Evolutionary conservation across 768 basidiomycete genomes (phyloP), one percentile per base, ranked within the genome.

Genomic region (Kwoniella pini): DNA sequence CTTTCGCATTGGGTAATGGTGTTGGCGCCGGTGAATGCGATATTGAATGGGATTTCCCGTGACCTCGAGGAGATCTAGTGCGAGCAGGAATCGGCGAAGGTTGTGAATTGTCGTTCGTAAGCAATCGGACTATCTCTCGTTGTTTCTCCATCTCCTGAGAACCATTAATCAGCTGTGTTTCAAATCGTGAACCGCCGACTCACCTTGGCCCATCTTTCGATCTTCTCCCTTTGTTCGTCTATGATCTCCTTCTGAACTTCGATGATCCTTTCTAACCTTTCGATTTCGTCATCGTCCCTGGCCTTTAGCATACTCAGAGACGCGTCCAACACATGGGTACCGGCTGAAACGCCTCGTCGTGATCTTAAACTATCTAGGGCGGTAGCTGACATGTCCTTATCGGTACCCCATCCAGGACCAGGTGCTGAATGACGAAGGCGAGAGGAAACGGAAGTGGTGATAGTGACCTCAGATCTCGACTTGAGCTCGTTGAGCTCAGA

Each of bases 181-280:
- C 9, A 51, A 9, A 33, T 39, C 15, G 26, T 26, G 13, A 19
- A 40, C 21, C 26, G 6, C 3, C 24, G 10, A 69, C 69, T 65
- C 58, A 78, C 77, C 43, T 62, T 63, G 22, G 64, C 60, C 77
- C 77, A 78, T 13, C 61, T 53, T 48, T 62, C 59, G 24, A 78
- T 71, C 62, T 78, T 76, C 52, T 65, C 71, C 55, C 69, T 45
- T 51, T 76, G 68, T 27, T 73, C 73, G 12, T 70, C 67, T 19
- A 75, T 76, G 24, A 75, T 63, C 19, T 42, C 63, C 59, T 75
- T 64, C 49, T 74, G 70, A 13, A 64, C 68, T 42, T 73, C 69
- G 24, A 78, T 65, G 12, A 76, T 70, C 61, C 68, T 75, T 50
- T 78, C 75, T 54, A 76, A 57, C 51, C 66, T 38, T 17, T 72